These are phyloP conservation scores for Ascocoryne sarcoides DNA, from an alignment of 2,329 filamentous ascomycete species.

Conservation along the genomic window DNA sequence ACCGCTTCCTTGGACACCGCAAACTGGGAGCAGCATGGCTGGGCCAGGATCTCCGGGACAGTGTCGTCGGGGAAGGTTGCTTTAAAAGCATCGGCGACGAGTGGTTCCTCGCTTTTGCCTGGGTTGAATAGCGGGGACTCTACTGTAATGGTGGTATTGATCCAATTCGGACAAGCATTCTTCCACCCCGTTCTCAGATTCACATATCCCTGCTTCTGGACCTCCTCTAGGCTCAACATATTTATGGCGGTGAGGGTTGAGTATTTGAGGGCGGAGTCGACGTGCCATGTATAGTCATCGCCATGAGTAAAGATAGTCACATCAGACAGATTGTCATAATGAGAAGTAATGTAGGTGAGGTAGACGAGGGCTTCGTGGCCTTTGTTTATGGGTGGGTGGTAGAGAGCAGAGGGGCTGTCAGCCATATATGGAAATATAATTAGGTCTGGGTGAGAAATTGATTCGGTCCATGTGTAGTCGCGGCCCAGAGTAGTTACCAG, in stretches of 20 bases:
- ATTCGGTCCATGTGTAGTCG: slow-evolving; percentile 14
- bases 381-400: slow-evolving; percentile 42
- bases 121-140: not conserved
- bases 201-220: slow-evolving; percentile 16
- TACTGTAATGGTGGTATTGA: slow-evolving; percentile 1
- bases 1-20: slow-evolving; percentile 47
- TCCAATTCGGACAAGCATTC: not conserved
- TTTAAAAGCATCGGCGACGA: slow-evolving; percentile 8
- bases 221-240: not conserved
- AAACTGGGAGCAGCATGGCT: slow-evolving; percentile 57
- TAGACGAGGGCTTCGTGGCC: slow-evolving; percentile 23
- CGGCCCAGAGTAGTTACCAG: slow-evolving; percentile 13
- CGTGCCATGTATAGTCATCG: slow-evolving; percentile 36
- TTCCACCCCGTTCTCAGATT: not conserved
- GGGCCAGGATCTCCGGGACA: slow-evolving; percentile 42
- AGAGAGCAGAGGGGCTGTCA: slow-evolving; percentile 23
- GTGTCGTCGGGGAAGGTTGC: slow-evolving; percentile 18
- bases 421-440: slow-evolving; percentile 18
- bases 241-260: not conserved
- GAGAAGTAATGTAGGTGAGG: slow-evolving; percentile 50
- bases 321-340: slow-evolving; percentile 42
- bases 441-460: slow-evolving; percentile 24
- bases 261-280: slow-evolving; percentile 2
- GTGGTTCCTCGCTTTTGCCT: not conserved
- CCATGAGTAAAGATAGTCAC: slow-evolving; percentile 28